A percentile compares a stretch with the other conserved stretches of the same genome.
Conservation (phyloP, 129 eudicot species). For the Pulicaria dysenterica region DNA sequence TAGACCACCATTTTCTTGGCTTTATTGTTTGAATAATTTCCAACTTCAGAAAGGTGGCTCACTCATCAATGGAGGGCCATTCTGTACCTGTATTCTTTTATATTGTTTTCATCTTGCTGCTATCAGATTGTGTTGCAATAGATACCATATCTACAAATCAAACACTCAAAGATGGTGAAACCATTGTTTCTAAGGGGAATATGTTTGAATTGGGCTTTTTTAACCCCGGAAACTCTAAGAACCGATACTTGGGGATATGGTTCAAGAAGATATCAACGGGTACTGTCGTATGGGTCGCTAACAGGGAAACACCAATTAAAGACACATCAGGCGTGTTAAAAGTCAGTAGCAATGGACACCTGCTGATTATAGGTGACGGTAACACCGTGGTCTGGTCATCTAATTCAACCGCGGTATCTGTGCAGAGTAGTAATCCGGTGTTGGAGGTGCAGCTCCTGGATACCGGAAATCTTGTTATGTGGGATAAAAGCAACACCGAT, state of each 20-base stretch:
- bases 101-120: not conserved
- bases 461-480: slow-evolving; percentile 42
- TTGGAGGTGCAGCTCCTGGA: slow-evolving; percentile 33
- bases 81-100: not conserved
- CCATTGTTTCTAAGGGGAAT: slow-evolving; percentile 25
- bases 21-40: too few species aligned
- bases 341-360: not conserved
- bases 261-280: slow-evolving; percentile 18
- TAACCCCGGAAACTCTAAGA: slow-evolving; percentile 22
- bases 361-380: not conserved
- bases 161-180: slow-evolving; percentile 28
- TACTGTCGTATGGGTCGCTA: slow-evolving; percentile 30
- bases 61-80: not conserved
- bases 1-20: too few species aligned
- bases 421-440: slow-evolving; percentile 12
- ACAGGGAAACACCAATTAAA: slow-evolving; percentile 22
- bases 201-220: slow-evolving; percentile 35
- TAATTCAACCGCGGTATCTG: not conserved
- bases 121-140: not conserved
- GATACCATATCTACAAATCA: slow-evolving; percentile 25
- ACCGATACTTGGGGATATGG: slow-evolving; percentile 22
- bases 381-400: slow-evolving; percentile 27
- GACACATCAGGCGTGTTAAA: slow-evolving; percentile 20
- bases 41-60: too few species aligned
- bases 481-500: slow-evolving; percentile 7